phyloP scores from a whole-genome alignment of 148 eudicot species.

The Spergularia marina region DNA sequence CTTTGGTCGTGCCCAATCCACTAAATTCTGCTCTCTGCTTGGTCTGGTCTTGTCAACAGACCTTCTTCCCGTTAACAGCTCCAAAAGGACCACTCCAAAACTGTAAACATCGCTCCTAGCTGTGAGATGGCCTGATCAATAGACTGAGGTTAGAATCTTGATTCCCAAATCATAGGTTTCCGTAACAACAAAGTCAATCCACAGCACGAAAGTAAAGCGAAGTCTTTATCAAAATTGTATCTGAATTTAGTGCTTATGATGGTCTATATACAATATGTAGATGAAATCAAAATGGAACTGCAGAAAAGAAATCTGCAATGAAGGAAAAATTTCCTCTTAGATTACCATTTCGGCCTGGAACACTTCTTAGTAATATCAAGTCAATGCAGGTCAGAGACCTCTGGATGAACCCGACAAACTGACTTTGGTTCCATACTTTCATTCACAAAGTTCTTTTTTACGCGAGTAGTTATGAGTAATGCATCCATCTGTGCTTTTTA shows the following conservation, averaged over 20 bases:
- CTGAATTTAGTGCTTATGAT: neutral
- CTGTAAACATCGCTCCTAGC: constrained; percentile 98
- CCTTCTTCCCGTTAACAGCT: constrained; percentile 85
- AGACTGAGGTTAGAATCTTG: constrained; percentile 15
- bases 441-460: too few relatives aligned
- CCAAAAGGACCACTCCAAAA: constrained; percentile 92
- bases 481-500: neutral
- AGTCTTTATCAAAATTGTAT: neutral
- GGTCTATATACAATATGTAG: neutral
- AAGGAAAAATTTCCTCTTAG: too few relatives aligned
- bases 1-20: constrained; percentile 97
- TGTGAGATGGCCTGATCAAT: constrained; percentile 83
- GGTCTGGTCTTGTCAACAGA: constrained; percentile 94
- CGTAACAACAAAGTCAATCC: neutral
- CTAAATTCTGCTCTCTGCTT: constrained; percentile 87
- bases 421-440: too few relatives aligned
- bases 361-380: neutral
- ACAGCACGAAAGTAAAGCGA: neutral
- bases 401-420: too few relatives aligned
- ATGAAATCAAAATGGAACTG: neutral
- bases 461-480: too few relatives aligned
- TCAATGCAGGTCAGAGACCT: neutral
- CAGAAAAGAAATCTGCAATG: neutral
- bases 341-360: too few relatives aligned
- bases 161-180: neutral